Conservation (phyloP, 2,329 filamentous ascomycete species). For the Curvularia sp. region DNA sequence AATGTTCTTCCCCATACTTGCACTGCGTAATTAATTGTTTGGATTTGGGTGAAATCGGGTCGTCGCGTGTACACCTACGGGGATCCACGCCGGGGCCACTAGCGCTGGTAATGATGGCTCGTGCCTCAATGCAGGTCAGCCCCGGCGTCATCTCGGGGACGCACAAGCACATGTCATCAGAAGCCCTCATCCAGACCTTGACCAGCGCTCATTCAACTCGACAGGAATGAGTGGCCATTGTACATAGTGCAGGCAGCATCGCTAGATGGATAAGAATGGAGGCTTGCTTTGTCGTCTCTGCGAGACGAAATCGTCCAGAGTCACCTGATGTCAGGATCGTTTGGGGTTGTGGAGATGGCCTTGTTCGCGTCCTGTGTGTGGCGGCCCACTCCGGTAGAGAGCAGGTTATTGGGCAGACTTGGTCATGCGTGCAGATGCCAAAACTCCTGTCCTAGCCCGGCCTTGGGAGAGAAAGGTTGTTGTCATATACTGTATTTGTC, state of each 20-base stretch:
- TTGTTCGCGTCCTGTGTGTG: slow-evolving; percentile 1
- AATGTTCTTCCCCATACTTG: slow-evolving; percentile 3
- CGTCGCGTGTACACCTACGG: slow-evolving; percentile 4
- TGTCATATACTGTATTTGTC: not conserved
- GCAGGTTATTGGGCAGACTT: slow-evolving; percentile 5
- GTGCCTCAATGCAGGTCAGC: slow-evolving; percentile 24
- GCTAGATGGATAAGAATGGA: not conserved
- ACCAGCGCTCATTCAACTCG: slow-evolving; percentile 7
- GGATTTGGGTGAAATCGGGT: slow-evolving; percentile 10
- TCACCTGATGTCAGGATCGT: not conserved
- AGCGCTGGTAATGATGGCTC: slow-evolving; percentile 17
- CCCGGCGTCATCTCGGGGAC: slow-evolving; percentile 14
- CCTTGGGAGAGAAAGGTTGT: not conserved
- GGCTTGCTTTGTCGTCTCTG: not conserved
- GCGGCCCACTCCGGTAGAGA: not conserved
- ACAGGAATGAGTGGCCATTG: not conserved
- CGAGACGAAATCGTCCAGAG: not conserved
- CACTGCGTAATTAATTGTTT: not conserved
- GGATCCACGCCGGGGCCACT: slow-evolving; percentile 17
- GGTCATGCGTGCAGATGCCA: slow-evolving; percentile 1
- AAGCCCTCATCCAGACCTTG: slow-evolving; percentile 10
- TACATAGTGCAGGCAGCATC: not conserved
- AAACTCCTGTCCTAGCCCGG: not conserved
- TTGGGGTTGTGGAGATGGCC: not conserved
- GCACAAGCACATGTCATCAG: slow-evolving; percentile 18